phyloP scores from a whole-genome alignment of 1,139 yeast species.

The Pneumocystis oryctolagi region DNA sequence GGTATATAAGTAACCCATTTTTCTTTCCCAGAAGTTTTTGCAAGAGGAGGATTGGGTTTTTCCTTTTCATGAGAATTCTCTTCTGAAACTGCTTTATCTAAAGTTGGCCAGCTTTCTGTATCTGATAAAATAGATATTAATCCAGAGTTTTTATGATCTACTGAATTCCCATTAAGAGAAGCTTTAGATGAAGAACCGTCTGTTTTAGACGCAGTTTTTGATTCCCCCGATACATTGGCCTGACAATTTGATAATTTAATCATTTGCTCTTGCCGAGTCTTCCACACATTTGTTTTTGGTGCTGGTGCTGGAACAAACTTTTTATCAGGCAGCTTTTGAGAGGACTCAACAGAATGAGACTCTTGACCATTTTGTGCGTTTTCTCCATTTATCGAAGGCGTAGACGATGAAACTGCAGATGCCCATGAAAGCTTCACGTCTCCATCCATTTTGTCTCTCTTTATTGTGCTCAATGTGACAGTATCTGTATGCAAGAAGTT shows the following conservation, averaged over 20 bases:
- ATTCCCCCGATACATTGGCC: not conserved
- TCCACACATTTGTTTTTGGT: not conserved
- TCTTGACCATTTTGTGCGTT: not conserved
- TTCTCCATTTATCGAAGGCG: not conserved
- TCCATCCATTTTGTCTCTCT: not conserved
- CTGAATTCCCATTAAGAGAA: not conserved
- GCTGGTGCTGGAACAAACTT: not conserved
- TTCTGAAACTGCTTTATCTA: slow-evolving; percentile 9
- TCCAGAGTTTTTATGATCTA: not conserved
- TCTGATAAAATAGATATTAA: slow-evolving; percentile 8
- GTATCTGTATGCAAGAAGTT: not conserved
- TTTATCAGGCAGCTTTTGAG: not conserved
- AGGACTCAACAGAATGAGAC: not conserved
- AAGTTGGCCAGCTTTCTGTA: slow-evolving; percentile 10
- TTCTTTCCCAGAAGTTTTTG: slow-evolving; percentile 5
- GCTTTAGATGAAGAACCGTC: not conserved
- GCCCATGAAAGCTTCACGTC: not conserved
- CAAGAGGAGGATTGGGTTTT: not conserved
- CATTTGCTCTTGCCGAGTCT: not conserved
- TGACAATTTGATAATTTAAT: not conserved
- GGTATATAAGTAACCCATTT: slow-evolving; percentile 11
- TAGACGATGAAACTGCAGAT: not conserved
- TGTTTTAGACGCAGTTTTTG: not conserved
- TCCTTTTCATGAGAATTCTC: not conserved
- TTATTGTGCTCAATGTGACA: not conserved